Conservation (phyloP, 805 yeast species). For the Ogataea populi-albae region DNA sequence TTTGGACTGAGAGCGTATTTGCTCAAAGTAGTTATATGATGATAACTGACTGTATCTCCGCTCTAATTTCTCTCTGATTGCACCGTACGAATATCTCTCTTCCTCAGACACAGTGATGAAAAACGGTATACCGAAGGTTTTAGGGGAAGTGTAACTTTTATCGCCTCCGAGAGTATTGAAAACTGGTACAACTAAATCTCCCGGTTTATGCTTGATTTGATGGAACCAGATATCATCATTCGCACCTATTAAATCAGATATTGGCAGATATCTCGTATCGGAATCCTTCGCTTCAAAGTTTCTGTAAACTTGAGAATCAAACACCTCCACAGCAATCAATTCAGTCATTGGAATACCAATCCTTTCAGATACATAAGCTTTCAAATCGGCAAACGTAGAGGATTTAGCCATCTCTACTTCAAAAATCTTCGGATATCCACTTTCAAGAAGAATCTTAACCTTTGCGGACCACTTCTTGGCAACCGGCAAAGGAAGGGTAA, state of each 20-base stretch:
- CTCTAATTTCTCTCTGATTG: conserved; percentile 56
- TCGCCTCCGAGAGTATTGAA: conserved; percentile 42
- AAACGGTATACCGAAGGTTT: conserved; percentile 73
- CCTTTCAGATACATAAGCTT: conserved; percentile 55
- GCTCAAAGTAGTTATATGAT: conserved; percentile 38
- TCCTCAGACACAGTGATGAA: conserved; percentile 55
- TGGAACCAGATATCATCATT: conserved; percentile 68
- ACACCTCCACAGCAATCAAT: conserved; percentile 58
- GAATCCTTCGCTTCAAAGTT: conserved; percentile 56
- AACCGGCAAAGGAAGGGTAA: conserved; percentile 86
- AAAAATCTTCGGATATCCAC: conserved; percentile 46
- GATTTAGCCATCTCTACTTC: conserved; percentile 73
- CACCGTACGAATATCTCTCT: conserved; percentile 56
- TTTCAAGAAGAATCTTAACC: conserved; percentile 60
- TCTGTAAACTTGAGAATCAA: conserved; percentile 63
- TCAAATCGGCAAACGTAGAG: conserved; percentile 61
- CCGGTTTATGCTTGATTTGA: conserved; percentile 38
- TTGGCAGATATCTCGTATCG: conserved; percentile 61
- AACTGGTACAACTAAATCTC: conserved; percentile 60
- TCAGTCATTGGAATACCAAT: conserved; percentile 35
- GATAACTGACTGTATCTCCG: conserved; percentile 45
- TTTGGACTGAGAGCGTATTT: conserved; percentile 20
- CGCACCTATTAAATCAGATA: conserved; percentile 61
- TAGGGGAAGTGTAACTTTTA: conserved; percentile 36
- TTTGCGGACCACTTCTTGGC: conserved; percentile 67